Conservation (phyloP, 306 rosid genomes). For the Cucumis hystrix region DNA sequence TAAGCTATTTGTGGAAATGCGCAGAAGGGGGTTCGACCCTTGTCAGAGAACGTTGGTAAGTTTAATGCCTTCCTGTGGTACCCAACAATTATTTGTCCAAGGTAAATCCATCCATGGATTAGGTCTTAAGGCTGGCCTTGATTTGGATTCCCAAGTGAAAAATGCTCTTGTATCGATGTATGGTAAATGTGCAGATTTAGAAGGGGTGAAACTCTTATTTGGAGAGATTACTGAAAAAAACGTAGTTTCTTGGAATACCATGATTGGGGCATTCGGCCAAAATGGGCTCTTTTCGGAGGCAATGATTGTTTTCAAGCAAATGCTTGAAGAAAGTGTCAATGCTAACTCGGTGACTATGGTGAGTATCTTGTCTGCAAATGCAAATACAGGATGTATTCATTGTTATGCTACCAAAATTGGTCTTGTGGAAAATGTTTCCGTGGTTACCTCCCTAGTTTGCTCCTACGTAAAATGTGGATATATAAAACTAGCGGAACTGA, state of each 20-base stretch:
- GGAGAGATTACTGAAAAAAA: not conserved
- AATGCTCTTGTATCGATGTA: not conserved
- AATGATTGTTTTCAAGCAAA: conserved; percentile 1
- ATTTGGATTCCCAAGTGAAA: not conserved
- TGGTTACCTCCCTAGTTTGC: not conserved
- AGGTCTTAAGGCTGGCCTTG: not conserved
- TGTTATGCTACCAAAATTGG: conserved; percentile 3
- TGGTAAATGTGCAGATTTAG: not conserved
- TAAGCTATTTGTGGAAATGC: not conserved
- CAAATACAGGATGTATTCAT: not conserved
- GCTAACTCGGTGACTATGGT: not conserved
- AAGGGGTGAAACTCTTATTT: conserved; percentile 1
- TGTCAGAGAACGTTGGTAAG: not conserved
- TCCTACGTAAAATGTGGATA: not conserved
- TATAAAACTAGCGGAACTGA: not conserved
- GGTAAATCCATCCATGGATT: not conserved
- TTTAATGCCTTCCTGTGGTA: not conserved
- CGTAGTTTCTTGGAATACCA: conserved; percentile 2
- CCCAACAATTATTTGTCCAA: not conserved
- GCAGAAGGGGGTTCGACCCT: not conserved
- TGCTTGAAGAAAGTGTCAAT: not conserved
- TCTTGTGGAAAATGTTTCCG: not conserved
- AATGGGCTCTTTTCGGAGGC: conserved; percentile 1
- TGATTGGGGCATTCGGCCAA: conserved; percentile 1
- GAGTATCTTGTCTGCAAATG: conserved; percentile 2